Evolutionary conservation across 2,329 filamentous ascomycete genomes (phyloP).

Genomic region (Stromatinia cepivora): DNA sequence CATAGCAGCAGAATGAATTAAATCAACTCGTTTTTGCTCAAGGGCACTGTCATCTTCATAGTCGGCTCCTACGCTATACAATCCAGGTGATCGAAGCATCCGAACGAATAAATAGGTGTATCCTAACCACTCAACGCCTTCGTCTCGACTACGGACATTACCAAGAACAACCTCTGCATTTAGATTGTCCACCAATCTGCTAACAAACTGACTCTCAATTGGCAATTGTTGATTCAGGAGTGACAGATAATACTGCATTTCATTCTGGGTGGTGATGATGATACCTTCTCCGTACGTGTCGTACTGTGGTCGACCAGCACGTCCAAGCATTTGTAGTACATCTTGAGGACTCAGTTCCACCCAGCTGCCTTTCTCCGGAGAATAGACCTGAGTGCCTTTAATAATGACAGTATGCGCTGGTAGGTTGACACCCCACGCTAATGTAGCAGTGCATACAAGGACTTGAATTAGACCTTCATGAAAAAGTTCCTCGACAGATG

Average conservation of each 20-base stretch:
- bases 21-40: conserved; percentile 95
- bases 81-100: conserved; percentile 90
- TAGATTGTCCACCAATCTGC: conserved; percentile 89
- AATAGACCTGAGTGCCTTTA: conserved; percentile 97
- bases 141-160: conserved; percentile 86
- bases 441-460: conserved; percentile 93
- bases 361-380: conserved; percentile 97
- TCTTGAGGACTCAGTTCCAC: conserved; percentile 97
- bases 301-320: conserved; percentile 93
- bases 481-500: conserved; percentile 92
- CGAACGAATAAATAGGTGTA: conserved; percentile 98
- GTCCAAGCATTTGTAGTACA: conserved; percentile 96
- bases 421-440: conserved; percentile 98
- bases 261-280: conserved; percentile 92
- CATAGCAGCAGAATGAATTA: conserved; percentile 89
- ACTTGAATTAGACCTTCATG: conserved; percentile 89
- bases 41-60: conserved; percentile 90
- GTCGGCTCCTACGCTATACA: conserved; percentile 94
- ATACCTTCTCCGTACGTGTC: conserved; percentile 98
- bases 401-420: conserved; percentile 98
- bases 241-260: conserved; percentile 97
- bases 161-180: conserved; percentile 96
- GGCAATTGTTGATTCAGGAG: conserved; percentile 95
- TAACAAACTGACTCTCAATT: conserved; percentile 94
- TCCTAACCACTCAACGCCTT: conserved; percentile 98